Conservation (phyloP, 139 green algal genomes). For the Bryopsis sp. region DNA sequence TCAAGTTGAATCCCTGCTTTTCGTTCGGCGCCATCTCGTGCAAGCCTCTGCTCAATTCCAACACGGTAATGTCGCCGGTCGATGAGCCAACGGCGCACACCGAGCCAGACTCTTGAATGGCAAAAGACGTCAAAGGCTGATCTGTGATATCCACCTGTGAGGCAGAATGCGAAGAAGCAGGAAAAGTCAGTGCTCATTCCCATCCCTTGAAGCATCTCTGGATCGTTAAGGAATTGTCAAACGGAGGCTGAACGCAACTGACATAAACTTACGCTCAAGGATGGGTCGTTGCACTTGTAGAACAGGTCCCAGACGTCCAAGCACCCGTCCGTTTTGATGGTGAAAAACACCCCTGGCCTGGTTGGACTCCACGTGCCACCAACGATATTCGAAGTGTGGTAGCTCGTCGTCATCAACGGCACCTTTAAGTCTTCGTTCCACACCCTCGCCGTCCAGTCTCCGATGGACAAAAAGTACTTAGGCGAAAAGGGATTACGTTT, state of each 20-base stretch:
- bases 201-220: too few relatives aligned
- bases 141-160: conserved; percentile 36
- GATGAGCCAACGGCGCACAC: conserved; percentile 55
- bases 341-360: conserved; percentile 78
- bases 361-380: conserved; percentile 68
- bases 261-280: conserved; percentile 58
- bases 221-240: too few relatives aligned
- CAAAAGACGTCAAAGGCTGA: conserved; percentile 52
- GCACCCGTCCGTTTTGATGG: conserved; percentile 63
- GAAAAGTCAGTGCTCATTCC: too few relatives aligned
- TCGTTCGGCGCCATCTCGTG: conserved; percentile 68
- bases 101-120: conserved; percentile 48
- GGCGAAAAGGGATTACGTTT: conserved; percentile 76
- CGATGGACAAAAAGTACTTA: conserved; percentile 87
- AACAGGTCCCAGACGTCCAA: conserved; percentile 87
- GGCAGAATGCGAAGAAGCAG: conserved; percentile 1
- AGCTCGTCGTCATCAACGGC: conserved; percentile 78
- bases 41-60: conserved; percentile 66
- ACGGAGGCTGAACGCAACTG: too few relatives aligned
- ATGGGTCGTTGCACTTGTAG: conserved; percentile 84
- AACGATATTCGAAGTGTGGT: conserved; percentile 66
- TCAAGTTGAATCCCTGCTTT: conserved; percentile 60
- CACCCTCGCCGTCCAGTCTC: conserved; percentile 83
- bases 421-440: conserved; percentile 88
- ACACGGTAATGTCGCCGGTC: conserved; percentile 57